A percentile compares a stretch with the other conserved stretches of the same genome.
These are phyloP conservation scores for Annulohypoxylon maeteangense DNA, from an alignment of 495 filamentous ascomycete species.

Conservation along the genomic window DNA sequence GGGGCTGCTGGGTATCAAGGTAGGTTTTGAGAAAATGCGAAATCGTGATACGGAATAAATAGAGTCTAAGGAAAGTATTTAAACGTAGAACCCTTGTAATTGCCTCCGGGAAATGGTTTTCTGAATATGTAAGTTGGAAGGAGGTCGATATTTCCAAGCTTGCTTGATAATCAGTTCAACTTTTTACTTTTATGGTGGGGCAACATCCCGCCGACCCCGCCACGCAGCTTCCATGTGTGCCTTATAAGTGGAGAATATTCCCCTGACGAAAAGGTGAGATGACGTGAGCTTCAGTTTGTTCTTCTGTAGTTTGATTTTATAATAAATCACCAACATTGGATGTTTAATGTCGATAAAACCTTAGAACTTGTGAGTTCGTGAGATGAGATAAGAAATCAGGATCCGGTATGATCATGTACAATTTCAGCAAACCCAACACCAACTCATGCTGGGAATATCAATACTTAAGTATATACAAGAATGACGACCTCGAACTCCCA, in stretches of 20 bases:
- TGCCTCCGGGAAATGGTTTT: background rate
- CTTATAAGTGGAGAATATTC: slow-evolving; percentile 24
- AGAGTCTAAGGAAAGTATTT: background rate
- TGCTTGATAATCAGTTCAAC: slow-evolving; percentile 43
- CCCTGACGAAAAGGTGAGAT: background rate
- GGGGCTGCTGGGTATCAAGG: slow-evolving; percentile 7
- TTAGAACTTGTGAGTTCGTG: too few relatives aligned
- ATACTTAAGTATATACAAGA: slow-evolving; percentile 28
- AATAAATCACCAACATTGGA: background rate
- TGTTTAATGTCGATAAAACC: background rate
- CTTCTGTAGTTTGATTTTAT: background rate
- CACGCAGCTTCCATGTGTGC: slow-evolving; percentile 12
- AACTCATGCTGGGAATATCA: slow-evolving; percentile 2
- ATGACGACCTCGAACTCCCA: slow-evolving; percentile 28
- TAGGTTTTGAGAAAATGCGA: background rate
- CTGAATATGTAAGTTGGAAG: slow-evolving; percentile 15
- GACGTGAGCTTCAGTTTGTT: background rate
- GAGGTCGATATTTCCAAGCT: slow-evolving; percentile 17
- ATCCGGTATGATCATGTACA: background rate
- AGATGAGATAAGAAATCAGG: background rate
- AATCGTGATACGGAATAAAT: background rate
- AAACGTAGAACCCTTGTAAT: slow-evolving; percentile 4
- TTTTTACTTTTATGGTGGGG: slow-evolving; percentile 40
- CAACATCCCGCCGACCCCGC: slow-evolving; percentile 38
- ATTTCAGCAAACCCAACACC: slow-evolving; percentile 20